Evolutionary conservation across 148 eudicot genomes (phyloP), one percentile per base, ranked within the genome.

Genomic region (Polygonum maritimum): DNA sequence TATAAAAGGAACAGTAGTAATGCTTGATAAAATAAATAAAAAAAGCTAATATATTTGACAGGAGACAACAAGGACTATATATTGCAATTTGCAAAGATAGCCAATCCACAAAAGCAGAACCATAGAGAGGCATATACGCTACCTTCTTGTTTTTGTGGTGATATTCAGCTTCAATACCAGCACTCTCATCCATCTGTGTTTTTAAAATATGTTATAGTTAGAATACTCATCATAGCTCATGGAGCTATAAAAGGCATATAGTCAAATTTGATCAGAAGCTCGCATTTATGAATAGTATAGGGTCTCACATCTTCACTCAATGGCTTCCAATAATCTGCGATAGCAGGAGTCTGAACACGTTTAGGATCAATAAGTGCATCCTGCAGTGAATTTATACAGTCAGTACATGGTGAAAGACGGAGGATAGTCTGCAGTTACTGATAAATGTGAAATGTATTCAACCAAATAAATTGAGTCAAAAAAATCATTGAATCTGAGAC

Each of bases 151-250:
- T 90, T 85, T 95, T 92, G 87, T 90, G 98, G 80, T 95, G 98
- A 84, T 95, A 95, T 80, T 92, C 98, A 67, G 97, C 89, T 85
- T 95, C 98, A 80, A 95, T 95, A 54, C 97, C 98, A 73, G 98
- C 96, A 77, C 89, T 76, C 79, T 74, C 88, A 71, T 95, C 98
- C 98, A 95, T 95, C 98, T 94, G 26, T 63, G 41, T 33, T 35
- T 12, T 33, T 40, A 33, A 12, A 65, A 33, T 65, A 33, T 65
- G 13, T 12, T 21, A 58, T 36, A 58, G 26, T 65, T 65, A 2
- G 70, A 65, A 14, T 1, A 3, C 35, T 65, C 70, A 65, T 35
- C 70, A 31, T 33, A 41, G 74, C 49, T n/a, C 74, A 41, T 72
- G 52, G 19, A 45, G 11, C 4, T 22, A 72, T 44, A 9, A 5